Conservation (phyloP, 257 asterid genomes). For the Solanum peruvianum region DNA sequence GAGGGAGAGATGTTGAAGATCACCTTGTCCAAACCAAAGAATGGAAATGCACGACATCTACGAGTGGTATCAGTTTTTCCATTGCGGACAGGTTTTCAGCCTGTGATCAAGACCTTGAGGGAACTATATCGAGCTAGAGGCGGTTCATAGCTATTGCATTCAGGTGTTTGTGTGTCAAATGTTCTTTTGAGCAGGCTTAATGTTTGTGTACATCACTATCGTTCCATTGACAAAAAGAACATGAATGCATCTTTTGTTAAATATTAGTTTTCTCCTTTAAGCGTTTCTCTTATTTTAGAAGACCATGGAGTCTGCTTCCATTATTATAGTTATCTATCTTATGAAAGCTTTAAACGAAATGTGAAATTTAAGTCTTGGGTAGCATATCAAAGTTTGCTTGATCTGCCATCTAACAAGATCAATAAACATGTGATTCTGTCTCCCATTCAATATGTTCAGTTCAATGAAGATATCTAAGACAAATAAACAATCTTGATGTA, state of each 20-base stretch:
- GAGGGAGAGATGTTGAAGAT: slow-evolving; percentile 79
- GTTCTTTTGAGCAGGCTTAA: neutral
- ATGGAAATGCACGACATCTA: slow-evolving; percentile 69
- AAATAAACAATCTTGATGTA: neutral
- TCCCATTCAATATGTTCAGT: neutral
- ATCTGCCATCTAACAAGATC: neutral
- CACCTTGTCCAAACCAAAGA: slow-evolving; percentile 66
- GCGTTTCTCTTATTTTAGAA: neutral
- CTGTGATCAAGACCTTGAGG: slow-evolving; percentile 52
- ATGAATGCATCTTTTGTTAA: neutral
- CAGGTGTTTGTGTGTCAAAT: neutral
- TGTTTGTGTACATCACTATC: neutral
- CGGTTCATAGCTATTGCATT: slow-evolving; percentile 1
- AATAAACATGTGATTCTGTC: neutral
- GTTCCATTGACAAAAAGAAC: neutral
- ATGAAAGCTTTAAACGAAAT: neutral
- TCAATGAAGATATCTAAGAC: neutral
- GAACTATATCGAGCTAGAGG: slow-evolving; percentile 29
- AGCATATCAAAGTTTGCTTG: neutral
- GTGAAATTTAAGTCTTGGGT: neutral
- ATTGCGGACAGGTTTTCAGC: slow-evolving; percentile 51
- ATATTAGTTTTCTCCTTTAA: neutral
- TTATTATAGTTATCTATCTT: neutral
- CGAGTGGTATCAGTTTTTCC: slow-evolving; percentile 73
- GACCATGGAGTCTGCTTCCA: neutral